Conservation (phyloP, 2,329 filamentous ascomycete genomes). For the Macrophomina tecta region DNA sequence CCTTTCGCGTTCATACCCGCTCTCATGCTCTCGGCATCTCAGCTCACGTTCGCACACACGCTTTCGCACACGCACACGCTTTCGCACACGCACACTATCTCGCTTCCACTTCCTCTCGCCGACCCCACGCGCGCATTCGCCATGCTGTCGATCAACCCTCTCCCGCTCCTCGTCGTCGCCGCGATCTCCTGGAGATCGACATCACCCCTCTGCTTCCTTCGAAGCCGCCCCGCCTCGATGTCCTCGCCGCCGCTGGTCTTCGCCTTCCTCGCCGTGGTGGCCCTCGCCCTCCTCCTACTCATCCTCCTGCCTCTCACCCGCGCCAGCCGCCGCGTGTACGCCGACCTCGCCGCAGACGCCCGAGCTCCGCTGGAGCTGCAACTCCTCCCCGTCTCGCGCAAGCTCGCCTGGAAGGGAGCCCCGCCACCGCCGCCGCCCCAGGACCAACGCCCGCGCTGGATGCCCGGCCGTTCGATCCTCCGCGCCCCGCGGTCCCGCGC, state of each 20-base stretch:
- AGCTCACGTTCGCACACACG: constrained; percentile 2
- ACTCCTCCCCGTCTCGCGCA: neutral
- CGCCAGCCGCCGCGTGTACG: neutral
- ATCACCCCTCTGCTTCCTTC: neutral
- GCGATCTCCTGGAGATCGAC: neutral
- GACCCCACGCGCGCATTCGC: neutral
- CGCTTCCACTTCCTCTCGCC: neutral
- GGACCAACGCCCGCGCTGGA: neutral
- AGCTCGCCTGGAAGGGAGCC: neutral
- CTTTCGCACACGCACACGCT: neutral
- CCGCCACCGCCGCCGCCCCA: neutral
- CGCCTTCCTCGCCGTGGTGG: neutral
- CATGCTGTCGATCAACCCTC: neutral
- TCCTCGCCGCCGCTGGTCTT: neutral
- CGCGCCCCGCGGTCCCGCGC: neutral
- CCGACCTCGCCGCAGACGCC: neutral
- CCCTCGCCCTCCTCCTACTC: neutral
- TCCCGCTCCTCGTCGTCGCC: neutral
- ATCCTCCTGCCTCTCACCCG: neutral
- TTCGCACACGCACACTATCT: neutral
- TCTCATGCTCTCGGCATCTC: neutral
- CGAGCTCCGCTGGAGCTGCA: constrained; percentile 1
- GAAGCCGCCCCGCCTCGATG: neutral
- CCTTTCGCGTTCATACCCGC: neutral
- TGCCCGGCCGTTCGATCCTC: constrained; percentile 14